A percentile compares a stretch with the other conserved stretches of the same genome.
Conservation (phyloP, 345 rosid genomes). For the Eucalyptus brandiana region DNA sequence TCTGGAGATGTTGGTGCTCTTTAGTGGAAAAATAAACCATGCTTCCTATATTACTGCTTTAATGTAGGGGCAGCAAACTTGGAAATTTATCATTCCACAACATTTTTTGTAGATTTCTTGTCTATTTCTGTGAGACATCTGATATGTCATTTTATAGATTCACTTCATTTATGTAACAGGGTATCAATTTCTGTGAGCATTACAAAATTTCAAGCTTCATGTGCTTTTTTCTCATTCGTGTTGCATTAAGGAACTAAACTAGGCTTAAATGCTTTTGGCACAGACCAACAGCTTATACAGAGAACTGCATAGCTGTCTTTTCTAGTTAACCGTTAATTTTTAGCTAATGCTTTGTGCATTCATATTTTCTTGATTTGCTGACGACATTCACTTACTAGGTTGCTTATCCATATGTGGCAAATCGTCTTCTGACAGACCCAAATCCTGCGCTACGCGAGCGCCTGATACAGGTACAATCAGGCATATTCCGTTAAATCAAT, state of each 20-base stretch:
- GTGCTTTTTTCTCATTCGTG: not conserved
- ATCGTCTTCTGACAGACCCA: conserved; percentile 94
- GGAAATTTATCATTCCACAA: too few relatives aligned
- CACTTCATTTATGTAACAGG: not conserved
- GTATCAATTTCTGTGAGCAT: not conserved
- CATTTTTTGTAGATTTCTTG: too few relatives aligned
- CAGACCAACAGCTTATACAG: not conserved
- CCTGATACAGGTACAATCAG: conserved; percentile 66
- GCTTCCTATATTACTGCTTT: not conserved
- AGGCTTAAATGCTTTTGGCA: not conserved
- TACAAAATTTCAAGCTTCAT: not conserved
- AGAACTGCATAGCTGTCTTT: not conserved
- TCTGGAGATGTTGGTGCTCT: not conserved
- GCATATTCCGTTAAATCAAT: not conserved
- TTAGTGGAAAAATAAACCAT: not conserved
- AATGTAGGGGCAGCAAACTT: too few relatives aligned
- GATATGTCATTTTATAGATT: not conserved
- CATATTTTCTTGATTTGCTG: not conserved
- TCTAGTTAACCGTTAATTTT: not conserved
- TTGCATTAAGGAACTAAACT: not conserved
- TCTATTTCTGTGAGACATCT: not conserved
- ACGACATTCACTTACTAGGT: conserved; percentile 31
- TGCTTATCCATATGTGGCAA: conserved; percentile 96
- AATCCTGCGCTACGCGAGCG: conserved; percentile 96
- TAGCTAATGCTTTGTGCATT: not conserved